Conservation (phyloP, 202 grass and related monocot genomes). For the Alloteropsis angusta region DNA sequence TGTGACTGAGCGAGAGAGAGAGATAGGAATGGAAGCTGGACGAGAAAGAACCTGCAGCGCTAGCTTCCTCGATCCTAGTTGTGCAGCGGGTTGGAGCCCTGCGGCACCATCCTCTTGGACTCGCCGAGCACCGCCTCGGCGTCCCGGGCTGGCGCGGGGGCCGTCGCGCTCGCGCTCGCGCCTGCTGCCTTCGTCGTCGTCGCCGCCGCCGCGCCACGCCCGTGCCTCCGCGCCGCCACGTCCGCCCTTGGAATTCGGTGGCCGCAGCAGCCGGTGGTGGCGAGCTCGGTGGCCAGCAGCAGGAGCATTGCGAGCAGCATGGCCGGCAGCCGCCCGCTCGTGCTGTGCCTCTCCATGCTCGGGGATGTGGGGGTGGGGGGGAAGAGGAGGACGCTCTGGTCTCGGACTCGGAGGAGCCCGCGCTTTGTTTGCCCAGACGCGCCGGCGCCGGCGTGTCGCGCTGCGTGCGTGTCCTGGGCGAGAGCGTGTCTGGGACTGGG, state of each 20-base stretch:
- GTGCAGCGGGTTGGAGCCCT: constrained; percentile 78
- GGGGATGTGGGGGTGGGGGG: background rate
- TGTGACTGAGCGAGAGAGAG: constrained; percentile 6
- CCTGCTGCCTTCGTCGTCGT: background rate
- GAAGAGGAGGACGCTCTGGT: background rate
- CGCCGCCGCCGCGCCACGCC: background rate
- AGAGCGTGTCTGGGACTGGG: background rate
- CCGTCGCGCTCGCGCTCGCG: background rate
- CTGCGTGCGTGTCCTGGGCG: background rate
- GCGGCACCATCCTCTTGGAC: constrained; percentile 67
- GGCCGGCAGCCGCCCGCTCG: constrained; percentile 4
- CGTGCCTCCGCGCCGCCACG: constrained; percentile 11
- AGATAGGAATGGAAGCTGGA: background rate
- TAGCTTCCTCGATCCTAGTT: constrained; percentile 34
- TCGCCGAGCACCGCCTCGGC: constrained; percentile 17
- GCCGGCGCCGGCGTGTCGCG: background rate
- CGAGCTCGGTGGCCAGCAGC: constrained; percentile 36
- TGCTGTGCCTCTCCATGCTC: constrained; percentile 29
- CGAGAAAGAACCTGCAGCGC: constrained; percentile 14
- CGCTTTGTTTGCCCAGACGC: background rate
- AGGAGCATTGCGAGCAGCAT: constrained; percentile 33
- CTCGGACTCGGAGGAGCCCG: background rate
- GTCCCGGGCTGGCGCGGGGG: background rate
- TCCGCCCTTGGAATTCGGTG: constrained; percentile 30
- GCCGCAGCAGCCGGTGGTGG: constrained; percentile 34